These are phyloP conservation scores for Ambrosia artemisiifolia DNA, from an alignment of 129 eudicot species.

Conservation along the genomic window DNA sequence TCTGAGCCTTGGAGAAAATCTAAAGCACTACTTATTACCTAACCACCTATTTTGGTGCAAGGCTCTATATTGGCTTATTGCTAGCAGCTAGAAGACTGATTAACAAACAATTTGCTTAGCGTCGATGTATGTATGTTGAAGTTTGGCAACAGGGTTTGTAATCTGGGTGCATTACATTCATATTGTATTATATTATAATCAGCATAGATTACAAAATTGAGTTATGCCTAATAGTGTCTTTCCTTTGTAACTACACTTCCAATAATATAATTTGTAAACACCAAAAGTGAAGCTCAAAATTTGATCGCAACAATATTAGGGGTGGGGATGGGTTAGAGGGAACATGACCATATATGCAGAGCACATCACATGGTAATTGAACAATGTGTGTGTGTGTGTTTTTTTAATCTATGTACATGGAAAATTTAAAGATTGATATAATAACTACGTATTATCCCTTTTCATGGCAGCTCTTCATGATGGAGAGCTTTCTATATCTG, in stretches of 20 bases:
- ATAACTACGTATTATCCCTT: conserved; percentile 10
- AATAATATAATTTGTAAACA: neutral
- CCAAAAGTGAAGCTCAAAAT: conserved; percentile 2
- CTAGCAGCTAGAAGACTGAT: conserved; percentile 4
- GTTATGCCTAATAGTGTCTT: neutral
- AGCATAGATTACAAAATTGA: neutral
- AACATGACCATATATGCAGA: neutral
- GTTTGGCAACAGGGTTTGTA: neutral
- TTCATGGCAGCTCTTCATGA: conserved; percentile 45
- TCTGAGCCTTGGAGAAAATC: conserved; percentile 4
- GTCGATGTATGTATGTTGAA: neutral
- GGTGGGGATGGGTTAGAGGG: neutral
- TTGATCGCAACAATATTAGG: neutral
- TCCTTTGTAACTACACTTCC: neutral
- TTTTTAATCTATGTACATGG: neutral
- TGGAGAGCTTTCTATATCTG: conserved; percentile 61
- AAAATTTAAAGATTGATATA: neutral
- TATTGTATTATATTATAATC: neutral
- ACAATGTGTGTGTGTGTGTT: neutral
- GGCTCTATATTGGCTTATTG: conserved; percentile 5
- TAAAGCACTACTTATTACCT: conserved; percentile 7
- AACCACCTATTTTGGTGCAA: conserved; percentile 4
- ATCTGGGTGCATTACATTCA: neutral
- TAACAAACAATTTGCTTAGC: neutral
- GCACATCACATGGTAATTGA: neutral